Conservation (phyloP, 164 flowering plant species). For the Santalum album region DNA sequence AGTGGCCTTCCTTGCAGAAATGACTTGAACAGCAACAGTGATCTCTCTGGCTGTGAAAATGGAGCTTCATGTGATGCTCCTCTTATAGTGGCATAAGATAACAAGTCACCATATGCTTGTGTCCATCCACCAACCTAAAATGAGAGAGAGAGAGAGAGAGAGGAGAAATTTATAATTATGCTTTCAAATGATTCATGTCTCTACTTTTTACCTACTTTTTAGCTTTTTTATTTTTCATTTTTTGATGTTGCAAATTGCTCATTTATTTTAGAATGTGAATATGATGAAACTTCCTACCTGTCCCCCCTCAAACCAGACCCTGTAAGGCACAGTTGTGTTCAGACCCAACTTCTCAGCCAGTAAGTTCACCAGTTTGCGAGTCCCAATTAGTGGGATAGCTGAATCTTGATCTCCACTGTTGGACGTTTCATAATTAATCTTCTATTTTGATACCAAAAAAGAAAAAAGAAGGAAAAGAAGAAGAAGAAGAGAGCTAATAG, state of each 20-base stretch:
- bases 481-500: too few species aligned
- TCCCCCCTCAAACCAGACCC: background rate
- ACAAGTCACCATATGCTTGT: background rate
- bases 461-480: too few species aligned
- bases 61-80: slow-evolving; percentile 1
- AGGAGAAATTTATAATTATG: too few species aligned
- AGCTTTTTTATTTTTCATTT: too few species aligned
- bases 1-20: background rate
- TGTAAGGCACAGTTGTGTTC: background rate
- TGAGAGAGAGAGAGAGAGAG: too few species aligned
- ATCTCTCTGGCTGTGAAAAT: background rate
- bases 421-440: too few species aligned
- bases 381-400: background rate
- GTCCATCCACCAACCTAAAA: background rate
- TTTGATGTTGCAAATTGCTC: too few species aligned
- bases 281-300: too few species aligned
- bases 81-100: slow-evolving; percentile 1
- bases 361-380: background rate
- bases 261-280: too few species aligned
- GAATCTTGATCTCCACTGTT: slow-evolving; percentile 6
- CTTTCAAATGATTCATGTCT: too few species aligned
- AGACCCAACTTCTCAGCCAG: background rate
- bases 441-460: too few species aligned
- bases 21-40: background rate
- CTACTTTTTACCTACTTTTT: too few species aligned